Base-by-base conservation (phyloP, 129 eudicot species). In the Lonicera japonica region DNA sequence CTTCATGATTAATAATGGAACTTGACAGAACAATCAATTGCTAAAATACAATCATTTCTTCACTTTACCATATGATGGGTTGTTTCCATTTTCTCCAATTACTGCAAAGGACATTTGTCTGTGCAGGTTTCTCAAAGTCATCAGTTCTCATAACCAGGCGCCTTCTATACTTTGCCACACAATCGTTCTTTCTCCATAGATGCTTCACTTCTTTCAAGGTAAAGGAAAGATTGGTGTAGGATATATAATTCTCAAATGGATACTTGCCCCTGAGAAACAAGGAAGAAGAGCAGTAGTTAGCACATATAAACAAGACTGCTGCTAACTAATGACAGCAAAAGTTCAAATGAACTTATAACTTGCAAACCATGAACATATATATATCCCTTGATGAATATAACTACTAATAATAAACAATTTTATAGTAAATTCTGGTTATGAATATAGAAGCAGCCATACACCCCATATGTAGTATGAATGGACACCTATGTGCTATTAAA, bases 121-220 rank as follows among this genome's bases (percentile, higher is more conserved):
- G 76, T 12, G 76, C 21, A 7, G 83, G 86, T 65, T 80, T 83
- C 61, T 80, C 83, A 13, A 83, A 80, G 64, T 80, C 75, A 64
- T 83, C 90, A 1, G 72, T 79, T 22, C 90, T 45, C 63, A 83
- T 82, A 24, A 70, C 76, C 66, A 83, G 80, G 63, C 76, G 71
- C 36, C 86, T 70, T 17, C 68, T 69, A 11, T 73, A 83, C 29
- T 70, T 80, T 34, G 81, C 69, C 17, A 70, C 25, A 56, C 90
- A 83, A 43, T 75, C 66, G 25, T 83, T 70, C 47, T 70, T 63
- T 60, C 74, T 64, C 90, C 90, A 83, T 47, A 83, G 63, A 74
- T 83, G 90, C 60, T 83, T 83, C 71, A 83, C 90, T 77, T 83
- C 90, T 39, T 70, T 73, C 61, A 83, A 54, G 24, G 90, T 79